Conservation (phyloP, 2,329 filamentous ascomycete species). For the Colletotrichum sp. region DNA sequence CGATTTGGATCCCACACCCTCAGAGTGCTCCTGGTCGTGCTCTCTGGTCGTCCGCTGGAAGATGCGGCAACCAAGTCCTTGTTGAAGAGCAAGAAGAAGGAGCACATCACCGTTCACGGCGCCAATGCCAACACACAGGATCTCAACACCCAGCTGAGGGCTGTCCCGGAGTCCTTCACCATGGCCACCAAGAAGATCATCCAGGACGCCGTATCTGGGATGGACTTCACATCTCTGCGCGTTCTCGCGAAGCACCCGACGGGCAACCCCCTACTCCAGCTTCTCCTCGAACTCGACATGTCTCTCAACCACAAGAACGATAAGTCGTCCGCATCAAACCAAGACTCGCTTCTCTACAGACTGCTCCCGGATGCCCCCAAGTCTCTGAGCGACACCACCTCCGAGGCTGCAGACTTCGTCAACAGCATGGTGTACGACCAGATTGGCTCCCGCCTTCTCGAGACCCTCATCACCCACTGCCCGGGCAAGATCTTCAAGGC, state of each 20-base stretch:
- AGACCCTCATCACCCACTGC: constrained; percentile 80
- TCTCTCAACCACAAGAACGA: constrained; percentile 70
- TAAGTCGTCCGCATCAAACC: constrained; percentile 55
- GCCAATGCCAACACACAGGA: constrained; percentile 45
- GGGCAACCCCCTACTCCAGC: constrained; percentile 91
- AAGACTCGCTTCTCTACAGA: constrained; percentile 69
- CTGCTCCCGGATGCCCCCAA: constrained; percentile 78
- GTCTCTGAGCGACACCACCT: constrained; percentile 73
- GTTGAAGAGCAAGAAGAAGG: constrained; percentile 93
- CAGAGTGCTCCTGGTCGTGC: constrained; percentile 81
- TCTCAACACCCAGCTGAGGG: constrained; percentile 46
- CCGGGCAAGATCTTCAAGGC: constrained; percentile 92
- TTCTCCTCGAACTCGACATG: constrained; percentile 87
- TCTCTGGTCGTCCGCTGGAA: constrained; percentile 83
- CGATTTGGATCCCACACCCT: constrained; percentile 89
- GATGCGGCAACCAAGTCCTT: constrained; percentile 72
- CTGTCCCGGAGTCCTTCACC: constrained; percentile 81
- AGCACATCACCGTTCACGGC: constrained; percentile 72
- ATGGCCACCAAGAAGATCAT: constrained; percentile 84
- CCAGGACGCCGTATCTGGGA: constrained; percentile 71
- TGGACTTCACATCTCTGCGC: constrained; percentile 82
- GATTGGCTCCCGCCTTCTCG: constrained; percentile 87
- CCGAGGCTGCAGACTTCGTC: constrained; percentile 78
- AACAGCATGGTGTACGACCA: constrained; percentile 88
- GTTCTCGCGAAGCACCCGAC: constrained; percentile 87